phyloP scores from a whole-genome alignment of 257 asterid species.

The Pogostemon cablin region DNA sequence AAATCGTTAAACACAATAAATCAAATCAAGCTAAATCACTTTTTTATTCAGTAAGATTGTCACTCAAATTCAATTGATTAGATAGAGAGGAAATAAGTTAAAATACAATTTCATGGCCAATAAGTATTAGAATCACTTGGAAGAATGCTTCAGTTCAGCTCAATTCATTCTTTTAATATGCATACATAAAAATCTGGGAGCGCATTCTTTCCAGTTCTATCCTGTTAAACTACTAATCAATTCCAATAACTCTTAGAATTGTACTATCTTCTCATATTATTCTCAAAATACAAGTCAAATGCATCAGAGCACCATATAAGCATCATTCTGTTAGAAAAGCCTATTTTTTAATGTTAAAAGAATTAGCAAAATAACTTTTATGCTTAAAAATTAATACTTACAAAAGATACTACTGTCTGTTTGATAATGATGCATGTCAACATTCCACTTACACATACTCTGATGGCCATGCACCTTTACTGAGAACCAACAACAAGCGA shows the following conservation, averaged over 20 bases:
- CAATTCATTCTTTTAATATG: neutral
- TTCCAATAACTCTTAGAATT: neutral
- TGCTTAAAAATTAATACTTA: neutral
- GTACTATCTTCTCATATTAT: conserved; percentile 3
- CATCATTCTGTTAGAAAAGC: conserved; percentile 8
- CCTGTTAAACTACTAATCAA: conserved; percentile 2
- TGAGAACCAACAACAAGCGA: conserved; percentile 72
- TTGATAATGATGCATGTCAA: conserved; percentile 17
- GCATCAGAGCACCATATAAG: neutral
- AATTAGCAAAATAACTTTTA: neutral
- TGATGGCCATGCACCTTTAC: conserved; percentile 93
- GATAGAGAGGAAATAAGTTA: neutral
- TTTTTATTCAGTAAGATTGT: neutral
- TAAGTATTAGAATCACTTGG: neutral
- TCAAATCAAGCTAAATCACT: neutral
- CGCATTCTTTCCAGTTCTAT: neutral
- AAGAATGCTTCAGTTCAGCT: neutral
- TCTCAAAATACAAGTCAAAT: neutral
- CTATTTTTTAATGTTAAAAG: neutral
- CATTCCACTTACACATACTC: conserved; percentile 87
- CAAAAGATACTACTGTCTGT: neutral
- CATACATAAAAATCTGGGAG: neutral
- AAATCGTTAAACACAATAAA: neutral
- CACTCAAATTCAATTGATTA: neutral
- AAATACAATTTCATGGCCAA: neutral